These are phyloP conservation scores for Marvania coccoides DNA, from an alignment of 139 green algal genomes.

Conservation along the genomic window DNA sequence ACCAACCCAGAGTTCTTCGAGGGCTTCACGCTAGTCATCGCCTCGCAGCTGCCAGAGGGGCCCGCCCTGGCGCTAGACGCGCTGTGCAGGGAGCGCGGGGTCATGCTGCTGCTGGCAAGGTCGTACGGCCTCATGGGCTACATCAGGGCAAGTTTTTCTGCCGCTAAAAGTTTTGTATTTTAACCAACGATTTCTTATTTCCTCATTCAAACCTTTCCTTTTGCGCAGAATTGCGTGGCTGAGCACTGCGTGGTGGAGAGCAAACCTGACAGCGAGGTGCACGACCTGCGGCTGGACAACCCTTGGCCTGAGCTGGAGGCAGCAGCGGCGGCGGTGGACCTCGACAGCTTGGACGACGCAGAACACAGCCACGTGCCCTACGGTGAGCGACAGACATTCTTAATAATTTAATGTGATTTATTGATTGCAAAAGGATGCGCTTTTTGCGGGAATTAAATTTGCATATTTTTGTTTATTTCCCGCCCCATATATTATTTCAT, in stretches of 20 bases:
- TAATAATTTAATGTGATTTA: neutral
- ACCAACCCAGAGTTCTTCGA: conserved; percentile 79
- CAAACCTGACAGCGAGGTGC: conserved; percentile 79
- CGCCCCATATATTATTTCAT: neutral
- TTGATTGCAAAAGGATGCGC: neutral
- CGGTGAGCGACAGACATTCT: conserved; percentile 16
- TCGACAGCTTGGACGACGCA: conserved; percentile 67
- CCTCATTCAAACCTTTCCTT: neutral
- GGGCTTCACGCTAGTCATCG: conserved; percentile 82
- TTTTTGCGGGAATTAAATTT: neutral
- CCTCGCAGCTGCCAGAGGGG: conserved; percentile 73
- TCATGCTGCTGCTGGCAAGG: conserved; percentile 62
- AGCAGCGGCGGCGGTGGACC: conserved; percentile 49
- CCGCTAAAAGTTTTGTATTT: neutral
- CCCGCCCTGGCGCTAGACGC: conserved; percentile 59
- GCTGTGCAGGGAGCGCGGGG: conserved; percentile 45
- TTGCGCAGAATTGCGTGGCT: conserved; percentile 50
- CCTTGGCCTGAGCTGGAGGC: conserved; percentile 78
- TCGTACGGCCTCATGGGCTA: conserved; percentile 81
- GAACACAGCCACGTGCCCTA: conserved; percentile 81
- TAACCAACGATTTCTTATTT: neutral
- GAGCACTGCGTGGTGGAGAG: conserved; percentile 85
- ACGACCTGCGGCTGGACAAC: conserved; percentile 72
- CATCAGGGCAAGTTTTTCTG: conserved; percentile 51
- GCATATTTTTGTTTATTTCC: neutral